A percentile compares a stretch with the other conserved stretches of the same genome.
phyloP scores from a whole-genome alignment of 768 basidiomycete genomes.

The Lanmaoa pseudosensibilis region DNA sequence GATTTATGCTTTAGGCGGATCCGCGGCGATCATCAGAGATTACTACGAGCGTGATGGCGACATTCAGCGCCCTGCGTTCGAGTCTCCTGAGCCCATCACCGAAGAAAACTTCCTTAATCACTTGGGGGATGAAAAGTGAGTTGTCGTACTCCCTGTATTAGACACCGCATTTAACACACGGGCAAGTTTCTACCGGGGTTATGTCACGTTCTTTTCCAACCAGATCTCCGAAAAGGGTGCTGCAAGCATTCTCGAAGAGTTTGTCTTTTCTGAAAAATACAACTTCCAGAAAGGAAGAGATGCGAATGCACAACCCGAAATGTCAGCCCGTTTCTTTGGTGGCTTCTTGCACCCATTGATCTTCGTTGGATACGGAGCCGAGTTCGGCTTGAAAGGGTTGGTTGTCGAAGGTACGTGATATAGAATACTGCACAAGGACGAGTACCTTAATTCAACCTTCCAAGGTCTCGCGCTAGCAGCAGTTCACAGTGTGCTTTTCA shows the following conservation, averaged over 20 bases:
- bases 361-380: constrained; percentile 58
- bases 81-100: constrained; percentile 26
- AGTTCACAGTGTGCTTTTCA: constrained; percentile 33
- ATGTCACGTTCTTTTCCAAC: constrained; percentile 27
- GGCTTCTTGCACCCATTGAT: constrained; percentile 64
- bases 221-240: constrained; percentile 20
- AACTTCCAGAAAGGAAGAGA: constrained; percentile 21
- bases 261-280: constrained; percentile 33
- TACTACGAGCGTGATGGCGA: constrained; percentile 27
- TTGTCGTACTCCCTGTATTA: background rate
- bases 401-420: constrained; percentile 53
- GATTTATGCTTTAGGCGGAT: constrained; percentile 29
- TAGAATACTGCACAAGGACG: background rate
- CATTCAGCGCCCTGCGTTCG: constrained; percentile 25
- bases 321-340: constrained; percentile 50
- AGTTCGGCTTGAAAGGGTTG: constrained; percentile 63
- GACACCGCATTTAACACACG: no score
- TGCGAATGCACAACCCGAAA: constrained; percentile 39
- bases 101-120: constrained; percentile 24
- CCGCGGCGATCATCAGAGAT: constrained; percentile 22
- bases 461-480: constrained; percentile 28
- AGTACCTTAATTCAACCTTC: background rate
- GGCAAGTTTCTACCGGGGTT: constrained; percentile 28
- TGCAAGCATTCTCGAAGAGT: constrained; percentile 21
- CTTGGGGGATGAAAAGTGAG: constrained; percentile 29